Evolutionary conservation across 805 yeast genomes (phyloP), one percentile per base, ranked within the genome.

Genomic region (Wickerhamiella vanderwaltii): DNA sequence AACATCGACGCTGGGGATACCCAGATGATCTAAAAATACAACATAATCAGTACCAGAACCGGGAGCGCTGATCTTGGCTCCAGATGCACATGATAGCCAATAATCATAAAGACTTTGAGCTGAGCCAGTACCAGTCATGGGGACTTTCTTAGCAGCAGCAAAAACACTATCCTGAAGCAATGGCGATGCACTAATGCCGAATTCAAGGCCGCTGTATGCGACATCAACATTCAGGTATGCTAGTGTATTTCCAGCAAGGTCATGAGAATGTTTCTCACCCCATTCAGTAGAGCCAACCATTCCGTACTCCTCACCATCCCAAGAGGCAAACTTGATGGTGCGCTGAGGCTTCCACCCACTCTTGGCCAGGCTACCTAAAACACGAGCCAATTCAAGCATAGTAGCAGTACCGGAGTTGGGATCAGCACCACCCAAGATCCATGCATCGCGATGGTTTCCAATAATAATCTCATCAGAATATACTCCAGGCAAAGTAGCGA

Each of bases 261-360:
- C 53, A 17, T 63, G 53, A 2, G 66, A 67, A 43, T 72, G 64
- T 42, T 72, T 73, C 56, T 81, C 88, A 6, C 78, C 86, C 63
- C 69, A 80, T 51, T 83, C 91, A 0, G 91, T 77, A 0, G 86
- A 75, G 1, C 94, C 94, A 20, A 83, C 49, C 45, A 75, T 61
- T 0, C 81, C 88, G 48, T 71, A 72, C 53, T 77, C 84, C 48
- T 77, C 86, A 26, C 83, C 93, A 58, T 84, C 94, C 86, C 86
- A 84, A 20, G 82, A 75, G 0, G 79, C 79, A 36, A 84, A 64
- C 43, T 73, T 67, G 20, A 84, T 77, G 0, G 86, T 73, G 52
- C 91, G 65, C 38, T 72, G 57, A 9, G 93, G 93, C 52, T 69
- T 71, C 87, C 87, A 83, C 6, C 84, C 85, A n/a, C 49, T 44